phyloP scores from a whole-genome alignment of 306 rosid species.

The Quercus variabilis region DNA sequence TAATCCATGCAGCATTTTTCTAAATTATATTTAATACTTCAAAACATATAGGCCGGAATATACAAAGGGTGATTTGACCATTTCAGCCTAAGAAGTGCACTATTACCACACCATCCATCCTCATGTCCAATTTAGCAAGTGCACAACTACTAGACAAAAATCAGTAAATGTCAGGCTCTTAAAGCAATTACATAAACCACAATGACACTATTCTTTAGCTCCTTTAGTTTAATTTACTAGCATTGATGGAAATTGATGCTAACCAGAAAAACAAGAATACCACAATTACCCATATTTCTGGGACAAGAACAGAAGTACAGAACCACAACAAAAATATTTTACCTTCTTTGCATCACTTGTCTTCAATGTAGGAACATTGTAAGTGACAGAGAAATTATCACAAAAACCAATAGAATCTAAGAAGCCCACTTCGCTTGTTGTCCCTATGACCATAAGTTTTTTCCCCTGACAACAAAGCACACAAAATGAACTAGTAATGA shows the following conservation, averaged over 20 bases:
- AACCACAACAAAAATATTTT: conserved; percentile 19
- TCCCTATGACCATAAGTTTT: conserved; percentile 88
- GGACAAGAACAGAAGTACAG: conserved; percentile 8
- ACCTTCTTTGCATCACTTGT: conserved; percentile 80
- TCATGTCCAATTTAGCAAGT: no score
- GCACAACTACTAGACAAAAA: no score
- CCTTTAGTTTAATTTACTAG: not conserved
- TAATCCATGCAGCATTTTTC: no score
- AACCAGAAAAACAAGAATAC: conserved; percentile 1
- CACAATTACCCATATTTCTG: conserved; percentile 1
- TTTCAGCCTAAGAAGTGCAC: no score
- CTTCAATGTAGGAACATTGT: conserved; percentile 72
- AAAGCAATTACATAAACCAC: no score
- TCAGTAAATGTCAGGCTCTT: no score
- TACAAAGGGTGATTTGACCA: no score
- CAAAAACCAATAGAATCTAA: conserved; percentile 77
- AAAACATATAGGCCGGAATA: no score
- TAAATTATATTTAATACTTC: no score
- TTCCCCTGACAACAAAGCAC: conserved; percentile 61
- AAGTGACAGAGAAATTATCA: conserved; percentile 73
- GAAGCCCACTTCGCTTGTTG: conserved; percentile 86
- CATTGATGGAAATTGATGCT: not conserved
- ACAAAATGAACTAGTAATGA: conserved; percentile 14
- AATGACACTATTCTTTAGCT: not conserved
- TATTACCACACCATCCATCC: no score